Evolutionary conservation across 352 stramenopile genomes (phyloP).

Genomic region (Pythium monospermum): DNA sequence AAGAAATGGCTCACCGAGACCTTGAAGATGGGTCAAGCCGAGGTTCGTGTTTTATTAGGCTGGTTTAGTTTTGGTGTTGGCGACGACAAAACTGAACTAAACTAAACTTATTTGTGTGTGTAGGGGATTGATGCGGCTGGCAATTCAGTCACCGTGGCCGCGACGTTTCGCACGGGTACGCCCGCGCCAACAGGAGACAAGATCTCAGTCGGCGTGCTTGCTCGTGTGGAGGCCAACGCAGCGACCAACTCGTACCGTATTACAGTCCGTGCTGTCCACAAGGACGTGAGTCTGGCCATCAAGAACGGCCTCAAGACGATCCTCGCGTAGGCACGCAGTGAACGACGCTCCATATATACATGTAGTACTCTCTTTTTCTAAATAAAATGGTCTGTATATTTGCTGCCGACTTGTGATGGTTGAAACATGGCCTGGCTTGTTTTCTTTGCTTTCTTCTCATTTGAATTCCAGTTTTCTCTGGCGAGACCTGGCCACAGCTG

Average conservation of each 20-base stretch:
- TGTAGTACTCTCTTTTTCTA: background rate
- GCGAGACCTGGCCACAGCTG: background rate
- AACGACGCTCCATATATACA: no score
- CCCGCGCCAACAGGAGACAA: slow-evolving; percentile 88
- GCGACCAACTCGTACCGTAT: slow-evolving; percentile 81
- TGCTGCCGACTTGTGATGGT: background rate
- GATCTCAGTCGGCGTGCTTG: slow-evolving; percentile 91
- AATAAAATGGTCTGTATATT: background rate
- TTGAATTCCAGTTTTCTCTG: no score
- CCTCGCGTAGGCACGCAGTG: slow-evolving; percentile 35
- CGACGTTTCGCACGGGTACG: slow-evolving; percentile 89
- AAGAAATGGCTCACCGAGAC: slow-evolving; percentile 80
- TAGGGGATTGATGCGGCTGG: slow-evolving; percentile 58
- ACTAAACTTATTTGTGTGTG: background rate
- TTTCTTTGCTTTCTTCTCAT: no score
- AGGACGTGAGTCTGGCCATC: slow-evolving; percentile 62
- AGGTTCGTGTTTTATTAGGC: slow-evolving; percentile 26
- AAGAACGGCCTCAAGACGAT: slow-evolving; percentile 68
- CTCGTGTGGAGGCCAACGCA: slow-evolving; percentile 86
- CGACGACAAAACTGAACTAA: background rate
- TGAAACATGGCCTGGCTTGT: background rate
- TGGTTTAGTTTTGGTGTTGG: background rate
- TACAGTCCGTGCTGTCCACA: slow-evolving; percentile 91
- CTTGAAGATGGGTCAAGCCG: slow-evolving; percentile 88
- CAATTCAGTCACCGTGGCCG: slow-evolving; percentile 87